phyloP scores from a whole-genome alignment of 345 rosid species.

The Lepidium sativum region DNA sequence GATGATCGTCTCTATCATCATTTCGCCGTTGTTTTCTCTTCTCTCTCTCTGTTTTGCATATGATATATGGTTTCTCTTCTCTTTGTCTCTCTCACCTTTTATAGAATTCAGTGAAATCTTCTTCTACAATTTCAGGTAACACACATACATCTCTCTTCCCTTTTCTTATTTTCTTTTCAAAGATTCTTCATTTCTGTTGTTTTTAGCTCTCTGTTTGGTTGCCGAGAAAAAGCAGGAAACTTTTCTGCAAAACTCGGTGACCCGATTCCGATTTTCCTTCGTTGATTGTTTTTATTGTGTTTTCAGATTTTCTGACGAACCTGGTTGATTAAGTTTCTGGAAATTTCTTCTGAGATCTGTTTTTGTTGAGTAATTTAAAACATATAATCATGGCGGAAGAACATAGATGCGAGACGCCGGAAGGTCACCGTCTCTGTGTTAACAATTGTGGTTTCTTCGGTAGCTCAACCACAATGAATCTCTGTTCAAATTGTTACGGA shows the following conservation, averaged over 20 bases:
- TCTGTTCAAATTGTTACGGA: slow-evolving; percentile 46
- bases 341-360: not conserved
- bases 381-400: slow-evolving; percentile 39
- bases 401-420: slow-evolving; percentile 42
- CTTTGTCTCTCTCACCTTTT: slow-evolving; percentile 1
- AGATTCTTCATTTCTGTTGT: not conserved
- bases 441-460: slow-evolving; percentile 50
- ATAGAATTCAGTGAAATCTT: slow-evolving; percentile 14
- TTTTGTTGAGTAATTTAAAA: not conserved
- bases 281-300: too few species aligned
- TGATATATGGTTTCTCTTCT: slow-evolving; percentile 1
- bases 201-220: slow-evolving; percentile 8
- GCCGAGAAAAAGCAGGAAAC: slow-evolving; percentile 20
- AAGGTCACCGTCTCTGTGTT: slow-evolving; percentile 43
- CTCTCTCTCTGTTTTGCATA: too few species aligned
- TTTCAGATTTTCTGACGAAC: not conserved
- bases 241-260: slow-evolving; percentile 10
- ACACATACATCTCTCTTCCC: not conserved
- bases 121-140: slow-evolving; percentile 15
- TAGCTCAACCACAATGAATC: slow-evolving; percentile 47
- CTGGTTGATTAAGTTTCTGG: not conserved
- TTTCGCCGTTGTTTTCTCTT: not conserved
- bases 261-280: not conserved
- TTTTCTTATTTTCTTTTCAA: not conserved
- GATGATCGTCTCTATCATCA: not conserved